Evolutionary conservation across 2,329 filamentous ascomycete genomes (phyloP).

Genomic region (Colletotrichum sp.): DNA sequence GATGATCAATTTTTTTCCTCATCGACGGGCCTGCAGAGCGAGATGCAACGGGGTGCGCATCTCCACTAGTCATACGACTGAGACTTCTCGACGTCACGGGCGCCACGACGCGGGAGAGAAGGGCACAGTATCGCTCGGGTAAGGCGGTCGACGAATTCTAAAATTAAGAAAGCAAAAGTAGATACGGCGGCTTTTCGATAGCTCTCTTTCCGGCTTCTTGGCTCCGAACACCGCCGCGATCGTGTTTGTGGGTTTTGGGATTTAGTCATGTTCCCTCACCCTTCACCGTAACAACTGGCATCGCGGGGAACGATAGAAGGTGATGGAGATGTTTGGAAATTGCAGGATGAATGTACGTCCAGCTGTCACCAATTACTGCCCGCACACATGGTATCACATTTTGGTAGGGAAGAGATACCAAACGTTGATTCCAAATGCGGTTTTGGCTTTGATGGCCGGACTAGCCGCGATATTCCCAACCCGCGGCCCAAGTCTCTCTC

Average conservation of each 20-base stretch:
- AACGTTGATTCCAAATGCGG: background rate
- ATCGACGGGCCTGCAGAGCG: background rate
- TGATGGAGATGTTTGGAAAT: background rate
- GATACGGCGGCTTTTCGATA: background rate
- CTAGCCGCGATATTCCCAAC: background rate
- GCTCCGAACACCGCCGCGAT: background rate
- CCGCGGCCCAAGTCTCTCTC: background rate
- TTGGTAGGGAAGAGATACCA: background rate
- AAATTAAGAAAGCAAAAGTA: background rate
- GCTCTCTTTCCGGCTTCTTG: background rate
- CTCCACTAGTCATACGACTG: constrained; percentile 16
- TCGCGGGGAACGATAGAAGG: background rate
- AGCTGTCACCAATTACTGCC: background rate
- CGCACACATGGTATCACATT: background rate
- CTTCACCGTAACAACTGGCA: background rate
- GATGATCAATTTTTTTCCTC: background rate
- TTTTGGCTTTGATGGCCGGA: background rate
- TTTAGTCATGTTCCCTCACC: background rate
- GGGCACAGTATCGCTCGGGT: background rate
- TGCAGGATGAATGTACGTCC: background rate
- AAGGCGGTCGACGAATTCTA: constrained; percentile 2
- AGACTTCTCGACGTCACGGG: constrained; percentile 12
- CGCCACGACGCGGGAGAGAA: background rate
- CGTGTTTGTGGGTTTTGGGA: background rate
- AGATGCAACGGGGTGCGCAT: background rate